phyloP scores from a whole-genome alignment of 768 basidiomycete species.

The Boletales sp. region DNA sequence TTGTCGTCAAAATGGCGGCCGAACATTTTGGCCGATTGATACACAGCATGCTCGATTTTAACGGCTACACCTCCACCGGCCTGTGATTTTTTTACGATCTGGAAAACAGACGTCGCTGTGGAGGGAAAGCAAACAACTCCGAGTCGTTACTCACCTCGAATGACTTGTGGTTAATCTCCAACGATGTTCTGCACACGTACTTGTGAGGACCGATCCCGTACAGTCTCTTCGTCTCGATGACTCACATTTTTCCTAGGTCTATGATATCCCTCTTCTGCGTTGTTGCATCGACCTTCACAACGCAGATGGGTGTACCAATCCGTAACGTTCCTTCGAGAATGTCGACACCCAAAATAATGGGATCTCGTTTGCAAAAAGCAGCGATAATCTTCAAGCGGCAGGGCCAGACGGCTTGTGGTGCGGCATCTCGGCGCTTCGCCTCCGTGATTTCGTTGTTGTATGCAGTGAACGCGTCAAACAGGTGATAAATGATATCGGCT shows the following conservation, averaged over 20 bases:
- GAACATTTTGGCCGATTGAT: slow-evolving; percentile 93
- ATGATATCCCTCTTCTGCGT: slow-evolving; percentile 91
- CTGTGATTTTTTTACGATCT: slow-evolving; percentile 91
- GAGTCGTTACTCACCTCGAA: slow-evolving; percentile 54
- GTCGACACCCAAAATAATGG: slow-evolving; percentile 95
- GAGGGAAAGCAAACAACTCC: not conserved
- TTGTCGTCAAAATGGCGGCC: slow-evolving; percentile 96
- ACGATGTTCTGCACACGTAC: slow-evolving; percentile 62
- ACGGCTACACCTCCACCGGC: slow-evolving; percentile 96
- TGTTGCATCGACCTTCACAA: slow-evolving; percentile 84
- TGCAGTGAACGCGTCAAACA: slow-evolving; percentile 93
- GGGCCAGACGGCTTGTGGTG: slow-evolving; percentile 95
- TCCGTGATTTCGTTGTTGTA: slow-evolving; percentile 91
- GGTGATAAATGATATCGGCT: slow-evolving; percentile 99
- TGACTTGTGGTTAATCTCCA: slow-evolving; percentile 96
- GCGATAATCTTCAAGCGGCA: slow-evolving; percentile 90
- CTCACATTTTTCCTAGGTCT: slow-evolving; percentile 91
- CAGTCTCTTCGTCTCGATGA: slow-evolving; percentile 1
- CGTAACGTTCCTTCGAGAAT: slow-evolving; percentile 90
- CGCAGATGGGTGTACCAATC: slow-evolving; percentile 91
- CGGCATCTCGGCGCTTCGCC: slow-evolving; percentile 88
- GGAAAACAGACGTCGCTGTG: not conserved
- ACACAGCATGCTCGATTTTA: slow-evolving; percentile 97
- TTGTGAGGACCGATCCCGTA: no score
- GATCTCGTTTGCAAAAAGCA: slow-evolving; percentile 95